Evolutionary conservation across 129 eudicot genomes (phyloP), one percentile per base, ranked within the genome.

Genomic region (Mikania micrantha): DNA sequence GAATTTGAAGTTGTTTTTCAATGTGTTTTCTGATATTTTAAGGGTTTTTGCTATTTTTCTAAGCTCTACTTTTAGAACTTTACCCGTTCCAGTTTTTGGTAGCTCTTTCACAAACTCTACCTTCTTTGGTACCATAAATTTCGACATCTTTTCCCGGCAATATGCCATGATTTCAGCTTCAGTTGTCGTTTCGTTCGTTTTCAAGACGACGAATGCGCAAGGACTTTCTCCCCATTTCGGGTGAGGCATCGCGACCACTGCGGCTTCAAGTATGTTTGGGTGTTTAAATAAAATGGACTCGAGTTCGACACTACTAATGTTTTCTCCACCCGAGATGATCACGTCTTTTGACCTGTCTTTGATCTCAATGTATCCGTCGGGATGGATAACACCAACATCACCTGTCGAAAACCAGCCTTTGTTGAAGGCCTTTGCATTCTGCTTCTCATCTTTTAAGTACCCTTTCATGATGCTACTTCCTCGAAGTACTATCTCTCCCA

Each of bases 281-380:
- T 83, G 84, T 28, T 72, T 71, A 61, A 64, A 71, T 11, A 83
- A 16, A 20, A 67, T 60, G 1, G 65, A 35, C 65, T 84, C 88
- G 9, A 84, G 60, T 44, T 84, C 88, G 13, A 84, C 83, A 27
- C 85, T 84, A 44, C 88, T 84, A 8, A 84, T 77, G 19, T 84
- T 84, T 64, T 84, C 88, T 3, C 88, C 88, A 0, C 88, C 85
- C 0, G 85, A 84, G n/a, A 80, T 80, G 48, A 84, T 84, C 17
- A 84, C 78, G 21, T 84, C 88, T 44, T 80, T 80, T 2, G 75
- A 80, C 48, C 85, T 44, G 38, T 84, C 88, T 75, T 77, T 80
- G 56, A 84, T 80, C 72, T 84, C 88, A 8, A 84, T 2, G 64
- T 84, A 84, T 24, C 88, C 85, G 58, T 84, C 83, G 0, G 80